Percentiles rank a stretch among this genome's conserved stretches.
Evolutionary conservation across 139 green algal species (phyloP).

Genomic region (Gonium pectorale): DNA sequence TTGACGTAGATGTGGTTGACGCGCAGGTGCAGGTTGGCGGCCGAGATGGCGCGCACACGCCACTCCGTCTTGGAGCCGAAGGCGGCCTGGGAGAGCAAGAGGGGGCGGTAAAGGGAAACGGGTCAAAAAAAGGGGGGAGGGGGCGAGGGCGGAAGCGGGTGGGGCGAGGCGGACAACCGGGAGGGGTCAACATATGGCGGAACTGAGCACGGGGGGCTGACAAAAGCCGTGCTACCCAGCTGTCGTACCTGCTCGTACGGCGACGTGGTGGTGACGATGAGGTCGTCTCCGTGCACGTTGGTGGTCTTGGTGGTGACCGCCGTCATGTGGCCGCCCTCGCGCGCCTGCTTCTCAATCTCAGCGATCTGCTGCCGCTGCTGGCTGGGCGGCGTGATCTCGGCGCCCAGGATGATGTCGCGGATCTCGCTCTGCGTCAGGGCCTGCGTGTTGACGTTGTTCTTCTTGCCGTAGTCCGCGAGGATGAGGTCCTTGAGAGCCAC

Average conservation of each 20-base stretch:
- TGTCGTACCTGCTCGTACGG: conserved; percentile 96
- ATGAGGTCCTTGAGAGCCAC: conserved; percentile 98
- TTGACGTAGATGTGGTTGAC: conserved; percentile 99
- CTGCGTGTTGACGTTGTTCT: conserved; percentile 99
- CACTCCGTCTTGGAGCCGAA: conserved; percentile 99
- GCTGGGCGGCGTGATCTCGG: conserved; percentile 97
- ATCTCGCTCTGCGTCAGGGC: conserved; percentile 94
- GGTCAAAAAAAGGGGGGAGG: not conserved
- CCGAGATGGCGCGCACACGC: conserved; percentile 96
- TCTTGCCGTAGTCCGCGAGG: conserved; percentile 98
- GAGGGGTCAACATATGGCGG: too few relatives aligned
- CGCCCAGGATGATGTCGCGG: conserved; percentile 99
- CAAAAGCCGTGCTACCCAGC: too few relatives aligned
- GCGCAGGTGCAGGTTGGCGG: conserved; percentile 97
- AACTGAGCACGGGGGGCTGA: too few relatives aligned
- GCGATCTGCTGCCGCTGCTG: conserved; percentile 99
- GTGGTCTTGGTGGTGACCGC: conserved; percentile 95
- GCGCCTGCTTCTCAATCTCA: conserved; percentile 98
- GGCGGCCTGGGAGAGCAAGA: conserved; percentile 71
- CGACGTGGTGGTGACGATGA: conserved; percentile 97
- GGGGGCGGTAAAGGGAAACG: too few relatives aligned
- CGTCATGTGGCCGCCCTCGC: conserved; percentile 88
- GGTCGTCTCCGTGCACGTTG: conserved; percentile 97
- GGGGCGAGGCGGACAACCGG: too few relatives aligned
- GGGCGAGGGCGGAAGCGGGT: not conserved